Evolutionary conservation across 2,329 filamentous ascomycete genomes (phyloP).

Genomic region (Stylonectria norvegica): DNA sequence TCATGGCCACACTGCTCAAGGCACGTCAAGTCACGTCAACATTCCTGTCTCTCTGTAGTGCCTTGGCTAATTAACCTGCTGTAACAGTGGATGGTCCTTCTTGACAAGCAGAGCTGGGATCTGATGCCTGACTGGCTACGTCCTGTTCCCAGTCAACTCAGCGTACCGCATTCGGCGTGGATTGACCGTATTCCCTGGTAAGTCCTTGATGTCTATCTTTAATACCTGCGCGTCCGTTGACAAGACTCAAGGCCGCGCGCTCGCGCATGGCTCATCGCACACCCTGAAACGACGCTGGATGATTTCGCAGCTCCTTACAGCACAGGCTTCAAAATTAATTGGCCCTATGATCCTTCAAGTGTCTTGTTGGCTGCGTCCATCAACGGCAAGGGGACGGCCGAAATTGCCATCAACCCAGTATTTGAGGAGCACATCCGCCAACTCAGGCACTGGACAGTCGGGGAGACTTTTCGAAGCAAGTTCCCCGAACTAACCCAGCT

Average conservation of each 20-base stretch:
- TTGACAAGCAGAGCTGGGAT: constrained; percentile 30
- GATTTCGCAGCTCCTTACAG: constrained; percentile 31
- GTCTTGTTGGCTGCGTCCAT: constrained; percentile 21
- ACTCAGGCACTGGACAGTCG: constrained; percentile 29
- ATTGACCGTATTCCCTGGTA: constrained; percentile 32
- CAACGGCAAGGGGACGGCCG: constrained; percentile 11
- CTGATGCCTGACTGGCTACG: constrained; percentile 29
- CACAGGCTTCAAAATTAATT: constrained; percentile 30
- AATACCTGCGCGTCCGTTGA: not conserved
- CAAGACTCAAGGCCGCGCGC: constrained; percentile 23
- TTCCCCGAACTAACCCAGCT: constrained; percentile 25
- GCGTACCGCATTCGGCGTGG: constrained; percentile 29
- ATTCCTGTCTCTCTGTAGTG: not conserved
- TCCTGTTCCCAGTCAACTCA: constrained; percentile 26
- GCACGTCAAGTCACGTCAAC: too few relatives aligned
- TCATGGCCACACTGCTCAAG: constrained; percentile 29
- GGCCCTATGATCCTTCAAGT: constrained; percentile 28
- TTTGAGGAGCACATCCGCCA: constrained; percentile 31
- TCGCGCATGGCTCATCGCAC: constrained; percentile 28
- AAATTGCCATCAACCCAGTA: constrained; percentile 28
- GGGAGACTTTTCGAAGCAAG: constrained; percentile 21
- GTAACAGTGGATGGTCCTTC: constrained; percentile 28
- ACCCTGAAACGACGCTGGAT: constrained; percentile 30
- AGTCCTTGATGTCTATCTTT: too few relatives aligned
- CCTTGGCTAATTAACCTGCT: not conserved